Percentiles rank a stretch among this genome's conserved stretches.
These are phyloP conservation scores for Backusella australiensis DNA, from an alignment of 192 early-diverging fungal genomes.

Conservation along the genomic window DNA sequence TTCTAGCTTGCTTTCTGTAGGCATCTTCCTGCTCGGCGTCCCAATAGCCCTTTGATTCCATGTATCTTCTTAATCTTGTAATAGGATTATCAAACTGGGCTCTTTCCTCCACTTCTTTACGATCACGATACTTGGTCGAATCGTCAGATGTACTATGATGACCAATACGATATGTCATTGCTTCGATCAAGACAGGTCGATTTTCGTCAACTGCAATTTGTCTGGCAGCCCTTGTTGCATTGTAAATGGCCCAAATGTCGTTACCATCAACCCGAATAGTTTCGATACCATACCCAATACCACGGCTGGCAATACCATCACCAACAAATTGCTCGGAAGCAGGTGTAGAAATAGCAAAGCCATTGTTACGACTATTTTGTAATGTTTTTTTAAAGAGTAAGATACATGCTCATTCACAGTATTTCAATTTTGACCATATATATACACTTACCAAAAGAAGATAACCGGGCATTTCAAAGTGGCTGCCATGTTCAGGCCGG, in stretches of 20 bases:
- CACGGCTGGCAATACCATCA: conserved; percentile 93
- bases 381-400: not conserved
- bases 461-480: conserved; percentile 89
- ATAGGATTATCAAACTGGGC: conserved; percentile 86
- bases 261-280: conserved; percentile 98
- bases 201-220: conserved; percentile 77
- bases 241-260: conserved; percentile 98
- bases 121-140: conserved; percentile 91
- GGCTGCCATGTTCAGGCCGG: conserved; percentile 95
- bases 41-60: conserved; percentile 88
- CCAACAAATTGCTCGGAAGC: conserved; percentile 94
- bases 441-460: conserved; percentile 77
- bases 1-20: conserved; percentile 60
- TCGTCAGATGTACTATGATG: conserved; percentile 99
- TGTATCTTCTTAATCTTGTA: conserved; percentile 84
- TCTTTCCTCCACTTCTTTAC: conserved; percentile 90
- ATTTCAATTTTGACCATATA: not conserved
- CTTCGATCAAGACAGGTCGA: conserved; percentile 92
- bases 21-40: conserved; percentile 65
- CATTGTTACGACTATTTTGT: conserved; percentile 86
- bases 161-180: conserved; percentile 96
- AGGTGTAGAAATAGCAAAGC: conserved; percentile 97
- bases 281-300: conserved; percentile 96
- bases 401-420: not conserved
- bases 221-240: conserved; percentile 82